Evolutionary conservation across 257 asterid genomes (phyloP), one percentile per base, ranked within the genome.

Genomic region (Agastache rugosa): DNA sequence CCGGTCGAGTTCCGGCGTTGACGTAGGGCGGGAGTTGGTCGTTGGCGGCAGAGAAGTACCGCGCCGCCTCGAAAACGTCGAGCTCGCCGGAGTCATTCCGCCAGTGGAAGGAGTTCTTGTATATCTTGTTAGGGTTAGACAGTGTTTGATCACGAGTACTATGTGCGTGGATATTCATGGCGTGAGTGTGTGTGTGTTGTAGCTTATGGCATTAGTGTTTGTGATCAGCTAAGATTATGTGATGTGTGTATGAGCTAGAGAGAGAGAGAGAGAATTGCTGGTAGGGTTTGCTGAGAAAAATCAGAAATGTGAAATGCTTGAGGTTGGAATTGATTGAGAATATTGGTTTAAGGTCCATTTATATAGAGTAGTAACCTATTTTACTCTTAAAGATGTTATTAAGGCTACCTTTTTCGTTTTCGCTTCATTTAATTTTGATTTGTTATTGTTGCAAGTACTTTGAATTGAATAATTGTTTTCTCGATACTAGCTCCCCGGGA

Each of bases 11-110:
- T 25, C 29, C 29, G 29, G 29, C 29, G 29, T 25, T 0, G 37
- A 31, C 5, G 56, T 8, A 4, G 41, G 17, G 66, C 7, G 76
- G 80, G 39, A 35, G 51, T 62, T 70, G 80, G 6, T 86, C 96
- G 48, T 77, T 75, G 77, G 77, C 72, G 37, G 68, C 77, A 39
- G 96, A 89, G 89, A 91, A 91, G 77, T 93, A 93, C 9, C 78
- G 80, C 7, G 96, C 86, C 0, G 97, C 98, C 87, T 91, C 96
- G 70, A 91, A 93, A 22, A 91, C 98, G 54, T 90, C 97, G 31
- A 93, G 85, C 67, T 93, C 97, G n/a, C 86, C 93, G 41, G 97
- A 91, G 19, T 78, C 79, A 2, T 80, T 88, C 73, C 85, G 80
- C 88, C 89, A 61, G 77, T 84, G 94, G 74, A 72, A 71, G 56